Evolutionary conservation across 2,329 filamentous ascomycete genomes (phyloP).

Genomic region (Aspergillus sp.): DNA sequence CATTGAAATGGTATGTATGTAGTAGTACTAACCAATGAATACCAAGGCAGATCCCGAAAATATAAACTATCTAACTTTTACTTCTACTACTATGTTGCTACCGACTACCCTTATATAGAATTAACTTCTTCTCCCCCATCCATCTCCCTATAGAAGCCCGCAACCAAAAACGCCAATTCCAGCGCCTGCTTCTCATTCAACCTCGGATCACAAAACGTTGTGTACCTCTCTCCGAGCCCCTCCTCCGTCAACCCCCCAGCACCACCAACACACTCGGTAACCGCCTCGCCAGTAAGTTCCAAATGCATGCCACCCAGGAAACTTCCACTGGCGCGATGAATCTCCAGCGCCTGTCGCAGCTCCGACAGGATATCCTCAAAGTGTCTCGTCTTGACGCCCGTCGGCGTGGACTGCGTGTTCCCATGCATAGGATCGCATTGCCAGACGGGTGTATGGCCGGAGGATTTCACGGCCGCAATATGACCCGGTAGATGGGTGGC

Average conservation of each 20-base stretch:
- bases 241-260: constrained; percentile 84
- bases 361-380: constrained; percentile 90
- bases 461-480: constrained; percentile 83
- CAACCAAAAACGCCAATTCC: constrained; percentile 90
- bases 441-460: constrained; percentile 80
- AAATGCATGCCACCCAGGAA: constrained; percentile 93
- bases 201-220: constrained; percentile 90
- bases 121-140: constrained; percentile 23
- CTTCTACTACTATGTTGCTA: not conserved
- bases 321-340: constrained; percentile 79
- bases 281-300: constrained; percentile 91
- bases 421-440: constrained; percentile 99
- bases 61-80: not conserved
- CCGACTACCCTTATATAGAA: constrained; percentile 7
- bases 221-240: constrained; percentile 87
- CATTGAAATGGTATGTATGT: not conserved
- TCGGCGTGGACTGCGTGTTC: constrained; percentile 64
- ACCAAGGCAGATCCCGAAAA: not conserved
- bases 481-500: constrained; percentile 73
- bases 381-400: constrained; percentile 85
- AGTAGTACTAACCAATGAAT: too few relatives aligned
- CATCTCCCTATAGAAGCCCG: constrained; percentile 69
- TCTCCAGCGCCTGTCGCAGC: constrained; percentile 75
- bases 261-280: constrained; percentile 93
- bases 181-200: constrained; percentile 97